Evolutionary conservation across 106 monocot genomes (phyloP), one percentile per base, ranked within the genome.

Genomic region (Dactylorhiza incarnata): DNA sequence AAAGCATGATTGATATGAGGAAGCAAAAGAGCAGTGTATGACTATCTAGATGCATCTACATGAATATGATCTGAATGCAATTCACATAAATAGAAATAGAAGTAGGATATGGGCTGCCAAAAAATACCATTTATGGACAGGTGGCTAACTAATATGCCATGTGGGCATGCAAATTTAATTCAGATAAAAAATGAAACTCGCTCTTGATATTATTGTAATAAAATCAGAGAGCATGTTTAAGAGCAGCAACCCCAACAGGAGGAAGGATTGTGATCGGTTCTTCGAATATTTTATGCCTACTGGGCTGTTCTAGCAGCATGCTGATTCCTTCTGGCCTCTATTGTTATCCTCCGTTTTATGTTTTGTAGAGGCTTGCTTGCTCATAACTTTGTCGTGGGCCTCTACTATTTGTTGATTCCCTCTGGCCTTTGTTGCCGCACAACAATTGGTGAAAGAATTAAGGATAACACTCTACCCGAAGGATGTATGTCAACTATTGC

Each of bases 201-300:
- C n/a, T 22, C 20, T 20, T 22, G 8, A 29, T 37, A 2, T 37
- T 52, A 52, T 52, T 11, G 13, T 52, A 15, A 52, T 52, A 11
- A 52, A 11, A 11, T 52, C 6, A 2, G 16, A 46, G 45, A 69
- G 15, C n/a, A 46, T 25, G 16, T 68, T 73, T 53, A 85, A 14
- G 59, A 72, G 78, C 87, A 90, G 49, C 84, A 90, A 81, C 73
- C 68, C 84, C 85, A 84, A 80, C 83, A 84, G 22, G 82, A 84
- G 23, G 80, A 82, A 70, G 91, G 88, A 52, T 84, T 74, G 3
- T 51, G 83, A 17, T 88, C 91, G 11, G 86, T 88, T 74, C 71
- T 77, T 65, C 85, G 72, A 4, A 91, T 88, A 20, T 78, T 81
- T 26, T 88, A 84, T 1, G 79, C 88, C 54, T 91, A 77, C 25